phyloP scores from a whole-genome alignment of 2,329 filamentous ascomycete species.

The Colletotrichum tofieldiae region DNA sequence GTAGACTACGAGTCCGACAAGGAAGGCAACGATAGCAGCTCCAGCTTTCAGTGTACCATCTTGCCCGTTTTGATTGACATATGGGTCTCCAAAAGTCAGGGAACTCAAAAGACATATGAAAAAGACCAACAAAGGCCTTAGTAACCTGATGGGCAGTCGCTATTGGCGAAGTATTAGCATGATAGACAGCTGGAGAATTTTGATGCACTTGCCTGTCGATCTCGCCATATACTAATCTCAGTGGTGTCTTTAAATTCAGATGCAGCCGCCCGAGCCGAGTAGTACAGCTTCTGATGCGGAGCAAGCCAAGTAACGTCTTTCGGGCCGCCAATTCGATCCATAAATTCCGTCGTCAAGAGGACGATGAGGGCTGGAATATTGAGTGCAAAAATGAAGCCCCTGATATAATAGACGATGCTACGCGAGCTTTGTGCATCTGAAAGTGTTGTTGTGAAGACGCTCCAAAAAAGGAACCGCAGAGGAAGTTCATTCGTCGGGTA shows the following conservation, averaged over 20 bases:
- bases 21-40: neutral
- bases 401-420: neutral
- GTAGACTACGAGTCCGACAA: neutral
- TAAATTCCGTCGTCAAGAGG: neutral
- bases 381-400: too few relatives aligned
- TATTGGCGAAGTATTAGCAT: neutral
- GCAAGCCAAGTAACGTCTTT: neutral
- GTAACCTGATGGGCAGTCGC: neutral
- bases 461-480: conserved; percentile 6
- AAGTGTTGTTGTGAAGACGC: neutral
- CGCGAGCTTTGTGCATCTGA: neutral
- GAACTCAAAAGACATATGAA: neutral
- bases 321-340: neutral
- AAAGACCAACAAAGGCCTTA: neutral
- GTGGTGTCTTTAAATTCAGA: neutral
- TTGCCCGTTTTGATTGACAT: too few relatives aligned
- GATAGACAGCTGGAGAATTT: neutral
- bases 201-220: neutral
- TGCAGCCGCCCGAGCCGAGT: neutral
- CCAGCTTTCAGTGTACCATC: neutral
- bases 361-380: neutral
- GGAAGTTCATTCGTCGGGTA: neutral
- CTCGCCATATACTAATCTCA: neutral
- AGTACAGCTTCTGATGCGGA: conserved; percentile 11
- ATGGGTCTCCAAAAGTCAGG: neutral